Conservation (phyloP, 306 rosid species). For the Acacia melanoxylon region DNA sequence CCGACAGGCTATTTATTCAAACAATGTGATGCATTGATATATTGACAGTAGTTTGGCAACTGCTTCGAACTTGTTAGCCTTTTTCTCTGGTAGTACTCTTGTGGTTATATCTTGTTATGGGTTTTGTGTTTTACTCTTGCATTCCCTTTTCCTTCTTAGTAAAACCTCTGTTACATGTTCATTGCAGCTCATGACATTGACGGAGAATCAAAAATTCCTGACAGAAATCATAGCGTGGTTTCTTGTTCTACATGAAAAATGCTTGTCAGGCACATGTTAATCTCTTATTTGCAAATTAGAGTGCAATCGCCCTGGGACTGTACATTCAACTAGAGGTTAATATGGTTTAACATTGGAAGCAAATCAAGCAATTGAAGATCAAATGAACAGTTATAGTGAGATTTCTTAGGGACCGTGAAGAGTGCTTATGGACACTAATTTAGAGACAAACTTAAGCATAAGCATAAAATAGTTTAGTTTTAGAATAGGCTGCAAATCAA, state of each 20-base stretch:
- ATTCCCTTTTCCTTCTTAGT: constrained; percentile 2
- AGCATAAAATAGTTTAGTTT: too few species aligned
- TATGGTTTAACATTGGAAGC: neutral
- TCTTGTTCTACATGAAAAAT: neutral
- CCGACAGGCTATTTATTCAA: neutral
- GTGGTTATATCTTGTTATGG: neutral
- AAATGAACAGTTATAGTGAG: constrained; percentile 1
- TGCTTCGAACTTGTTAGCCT: neutral
- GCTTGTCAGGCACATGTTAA: neutral
- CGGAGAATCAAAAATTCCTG: neutral
- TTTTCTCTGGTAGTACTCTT: neutral
- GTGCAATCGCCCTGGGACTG: neutral
- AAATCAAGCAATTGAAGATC: neutral
- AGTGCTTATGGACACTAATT: neutral
- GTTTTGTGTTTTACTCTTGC: neutral
- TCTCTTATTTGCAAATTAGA: neutral
- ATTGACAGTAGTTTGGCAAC: neutral
- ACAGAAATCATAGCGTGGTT: neutral
- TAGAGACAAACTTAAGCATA: too few species aligned
- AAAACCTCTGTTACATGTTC: neutral
- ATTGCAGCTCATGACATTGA: neutral
- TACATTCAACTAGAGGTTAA: neutral
- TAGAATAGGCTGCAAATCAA: too few species aligned
- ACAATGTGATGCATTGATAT: neutral
- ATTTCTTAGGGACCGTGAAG: neutral